Base-by-base conservation (phyloP, 1,284 basidiomycete genomes). In the Trichosporon sp. region DNA sequence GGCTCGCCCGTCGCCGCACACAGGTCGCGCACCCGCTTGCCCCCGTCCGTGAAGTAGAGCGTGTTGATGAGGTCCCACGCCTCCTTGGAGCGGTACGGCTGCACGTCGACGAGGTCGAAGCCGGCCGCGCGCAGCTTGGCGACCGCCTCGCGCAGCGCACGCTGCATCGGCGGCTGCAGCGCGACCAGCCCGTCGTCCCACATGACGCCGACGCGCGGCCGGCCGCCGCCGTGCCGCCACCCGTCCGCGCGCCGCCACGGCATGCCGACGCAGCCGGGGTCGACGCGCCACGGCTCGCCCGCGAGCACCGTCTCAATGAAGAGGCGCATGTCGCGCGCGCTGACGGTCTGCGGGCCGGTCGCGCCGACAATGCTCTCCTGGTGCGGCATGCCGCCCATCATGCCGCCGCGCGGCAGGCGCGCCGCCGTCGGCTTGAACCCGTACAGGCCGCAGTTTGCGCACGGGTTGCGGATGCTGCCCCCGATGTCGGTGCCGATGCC, bases 401-500 rank as follows among this genome's bases (percentile, higher is more conserved):
- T 78, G 53, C 80, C 79, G 60, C 72, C 68, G 44, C 79, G 77
- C 2, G 82, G 82, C 18, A 83, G 72, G 1, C 80, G 72, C 6
- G 71, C 72, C 8, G 72, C 71, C 2, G 77, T 78, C 0, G 81
- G 80, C 67, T 80, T 80, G 67, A 83, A 75, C 8, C 81, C 79
- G 66, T 76, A 83, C 12, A 84, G 62, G 0, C 81, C 82, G 73
- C 74, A 70, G 64, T 68, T 68, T 31, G 63, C 69, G 29, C 69
- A 70, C 23, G 70, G 71, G 58, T 68, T 80, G 12, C 81, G 75
- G 72, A 80, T 76, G 23, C 71, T 75, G 8, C 83, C 83, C 5
- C 84, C 84, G 7, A 84, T 81, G 65, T 85, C 84, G 8, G 83
- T 83, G 5, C 84, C 84, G 27, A 84, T 74, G 12, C 84, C 72